Conservation (phyloP, 1,139 yeast species). For the Saccharomycopsis crataegensis region DNA sequence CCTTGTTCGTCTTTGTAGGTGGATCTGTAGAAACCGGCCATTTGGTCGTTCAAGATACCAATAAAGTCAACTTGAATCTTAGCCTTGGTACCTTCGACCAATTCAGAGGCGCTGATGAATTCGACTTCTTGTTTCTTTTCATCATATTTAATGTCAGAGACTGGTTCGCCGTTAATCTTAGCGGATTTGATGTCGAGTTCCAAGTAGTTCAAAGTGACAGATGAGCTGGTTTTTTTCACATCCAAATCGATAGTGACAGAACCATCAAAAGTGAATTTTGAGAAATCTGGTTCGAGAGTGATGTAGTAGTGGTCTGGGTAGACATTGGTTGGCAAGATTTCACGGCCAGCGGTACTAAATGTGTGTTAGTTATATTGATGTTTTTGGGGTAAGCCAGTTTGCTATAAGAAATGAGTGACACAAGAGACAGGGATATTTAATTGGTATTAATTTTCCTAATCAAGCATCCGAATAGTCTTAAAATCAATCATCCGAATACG, state of each 20-base stretch:
- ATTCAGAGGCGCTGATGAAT: constrained; percentile 46
- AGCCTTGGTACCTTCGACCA: constrained; percentile 38
- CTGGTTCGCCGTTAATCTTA: constrained; percentile 34
- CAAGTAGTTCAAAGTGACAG: constrained; percentile 49
- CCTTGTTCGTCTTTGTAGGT: constrained; percentile 53
- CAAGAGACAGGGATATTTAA: no score
- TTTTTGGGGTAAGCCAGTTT: background rate
- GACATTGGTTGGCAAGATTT: constrained; percentile 66
- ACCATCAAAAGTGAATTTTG: constrained; percentile 65
- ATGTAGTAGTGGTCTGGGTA: constrained; percentile 66
- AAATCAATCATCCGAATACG: no score
- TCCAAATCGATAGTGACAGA: constrained; percentile 55
- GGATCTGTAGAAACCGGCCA: constrained; percentile 87
- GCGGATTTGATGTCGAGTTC: constrained; percentile 60
- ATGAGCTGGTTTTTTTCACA: constrained; percentile 47
- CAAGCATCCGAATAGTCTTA: no score
- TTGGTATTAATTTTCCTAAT: no score
- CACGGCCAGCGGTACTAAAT: constrained; percentile 24
- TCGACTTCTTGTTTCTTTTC: constrained; percentile 57
- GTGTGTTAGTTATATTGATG: background rate
- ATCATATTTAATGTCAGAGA: constrained; percentile 29
- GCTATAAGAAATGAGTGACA: no score
- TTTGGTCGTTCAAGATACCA: constrained; percentile 67
- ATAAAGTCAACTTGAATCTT: constrained; percentile 50
- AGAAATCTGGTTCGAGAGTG: constrained; percentile 66